These are phyloP conservation scores for Yarrowia porcina DNA, from an alignment of 805 yeast genomes.

Conservation along the genomic window DNA sequence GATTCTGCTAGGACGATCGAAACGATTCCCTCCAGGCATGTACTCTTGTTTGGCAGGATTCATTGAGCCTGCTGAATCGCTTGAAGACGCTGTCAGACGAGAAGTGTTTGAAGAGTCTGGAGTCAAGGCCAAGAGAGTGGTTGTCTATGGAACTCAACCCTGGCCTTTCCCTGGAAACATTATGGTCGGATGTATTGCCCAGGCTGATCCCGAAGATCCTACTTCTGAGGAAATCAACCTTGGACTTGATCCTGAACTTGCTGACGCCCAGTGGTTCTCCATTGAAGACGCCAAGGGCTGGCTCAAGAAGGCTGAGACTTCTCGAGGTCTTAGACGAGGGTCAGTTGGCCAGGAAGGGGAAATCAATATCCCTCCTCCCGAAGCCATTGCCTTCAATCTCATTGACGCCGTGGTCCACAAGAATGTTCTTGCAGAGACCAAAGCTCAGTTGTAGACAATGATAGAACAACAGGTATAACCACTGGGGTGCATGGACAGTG, in stretches of 20 bases:
- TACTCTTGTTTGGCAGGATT: conserved; percentile 92
- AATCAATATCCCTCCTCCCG: conserved; percentile 36
- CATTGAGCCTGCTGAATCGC: conserved; percentile 90
- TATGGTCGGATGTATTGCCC: conserved; percentile 91
- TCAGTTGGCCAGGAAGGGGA: not conserved
- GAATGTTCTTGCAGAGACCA: not conserved
- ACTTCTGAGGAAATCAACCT: conserved; percentile 47
- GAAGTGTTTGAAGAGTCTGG: conserved; percentile 98
- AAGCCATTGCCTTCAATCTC: conserved; percentile 39
- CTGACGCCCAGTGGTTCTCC: conserved; percentile 84
- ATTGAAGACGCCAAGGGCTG: conserved; percentile 33
- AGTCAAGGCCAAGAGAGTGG: conserved; percentile 55
- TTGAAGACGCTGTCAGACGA: conserved; percentile 81
- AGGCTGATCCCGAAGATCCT: conserved; percentile 59
- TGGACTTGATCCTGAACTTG: conserved; percentile 81
- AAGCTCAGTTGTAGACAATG: not conserved
- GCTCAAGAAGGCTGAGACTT: conserved; percentile 1
- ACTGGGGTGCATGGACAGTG: not conserved
- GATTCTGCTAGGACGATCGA: conserved; percentile 67
- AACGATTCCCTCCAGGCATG: conserved; percentile 58
- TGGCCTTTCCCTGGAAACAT: conserved; percentile 96
- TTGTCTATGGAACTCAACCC: conserved; percentile 76
- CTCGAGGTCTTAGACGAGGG: conserved; percentile 4
- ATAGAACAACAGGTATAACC: not conserved
- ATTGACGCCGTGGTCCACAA: conserved; percentile 33